These are phyloP conservation scores for Cryphonectria nitschkei DNA, from an alignment of 2,329 filamentous ascomycete species.

Conservation along the genomic window DNA sequence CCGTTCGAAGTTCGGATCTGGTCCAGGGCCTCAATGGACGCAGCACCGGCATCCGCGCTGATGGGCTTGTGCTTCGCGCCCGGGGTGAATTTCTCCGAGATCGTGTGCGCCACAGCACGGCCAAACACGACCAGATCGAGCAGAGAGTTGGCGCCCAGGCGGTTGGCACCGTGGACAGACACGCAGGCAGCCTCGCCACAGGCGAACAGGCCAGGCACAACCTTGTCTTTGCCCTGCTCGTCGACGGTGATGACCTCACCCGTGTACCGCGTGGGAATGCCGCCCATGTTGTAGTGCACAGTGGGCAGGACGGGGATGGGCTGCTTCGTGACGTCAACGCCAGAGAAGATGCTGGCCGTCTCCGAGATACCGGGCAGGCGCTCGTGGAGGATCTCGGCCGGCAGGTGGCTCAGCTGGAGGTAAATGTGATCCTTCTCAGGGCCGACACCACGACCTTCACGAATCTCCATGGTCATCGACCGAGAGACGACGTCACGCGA, in stretches of 20 bases:
- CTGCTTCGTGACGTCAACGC: conserved; percentile 96
- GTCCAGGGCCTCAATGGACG: conserved; percentile 86
- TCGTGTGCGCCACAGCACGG: conserved; percentile 94
- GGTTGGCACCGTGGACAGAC: conserved; percentile 97
- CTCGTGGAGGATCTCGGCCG: conserved; percentile 88
- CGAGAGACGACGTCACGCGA: conserved; percentile 95
- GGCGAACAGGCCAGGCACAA: conserved; percentile 93
- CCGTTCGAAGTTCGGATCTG: conserved; percentile 82
- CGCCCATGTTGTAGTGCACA: conserved; percentile 99
- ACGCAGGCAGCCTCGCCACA: conserved; percentile 97
- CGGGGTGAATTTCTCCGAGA: conserved; percentile 90
- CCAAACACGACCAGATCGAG: conserved; percentile 97
- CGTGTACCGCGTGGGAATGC: conserved; percentile 96
- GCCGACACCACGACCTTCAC: conserved; percentile 94
- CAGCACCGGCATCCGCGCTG: conserved; percentile 82
- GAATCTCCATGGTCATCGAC: conserved; percentile 98
- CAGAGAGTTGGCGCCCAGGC: conserved; percentile 96
- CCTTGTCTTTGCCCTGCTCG: conserved; percentile 83
- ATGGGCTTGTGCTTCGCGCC: conserved; percentile 79
- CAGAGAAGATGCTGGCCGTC: conserved; percentile 95
- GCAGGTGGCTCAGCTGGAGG: conserved; percentile 95
- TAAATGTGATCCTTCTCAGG: conserved; percentile 98
- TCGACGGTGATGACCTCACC: conserved; percentile 93
- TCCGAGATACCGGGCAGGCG: conserved; percentile 98
- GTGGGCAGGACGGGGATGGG: conserved; percentile 95